Conservation (phyloP, 2,329 filamentous ascomycete species). For the Myriosclerotinia curreyana region DNA sequence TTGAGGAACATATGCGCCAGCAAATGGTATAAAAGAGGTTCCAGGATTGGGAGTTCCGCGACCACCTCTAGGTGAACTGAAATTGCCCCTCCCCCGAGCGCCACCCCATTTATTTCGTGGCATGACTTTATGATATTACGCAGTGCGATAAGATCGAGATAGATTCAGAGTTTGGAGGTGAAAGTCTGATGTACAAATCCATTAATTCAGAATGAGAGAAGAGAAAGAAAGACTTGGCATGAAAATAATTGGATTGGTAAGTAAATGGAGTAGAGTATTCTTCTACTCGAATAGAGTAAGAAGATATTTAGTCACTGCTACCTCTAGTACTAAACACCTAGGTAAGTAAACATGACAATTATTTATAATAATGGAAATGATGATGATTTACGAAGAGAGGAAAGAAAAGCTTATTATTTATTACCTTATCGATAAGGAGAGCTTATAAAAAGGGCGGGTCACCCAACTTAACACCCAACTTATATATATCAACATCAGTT, state of each 20-base stretch:
- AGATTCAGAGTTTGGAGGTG: neutral
- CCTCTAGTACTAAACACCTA: no score
- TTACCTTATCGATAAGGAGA: no score
- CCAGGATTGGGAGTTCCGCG: conserved; percentile 20
- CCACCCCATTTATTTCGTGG: conserved; percentile 28
- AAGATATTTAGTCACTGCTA: no score
- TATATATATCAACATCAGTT: no score
- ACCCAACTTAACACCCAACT: no score
- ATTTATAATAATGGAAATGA: no score
- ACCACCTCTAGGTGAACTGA: conserved; percentile 22
- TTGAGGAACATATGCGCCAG: conserved; percentile 26
- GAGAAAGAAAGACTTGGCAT: neutral
- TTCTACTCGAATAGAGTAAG: no score
- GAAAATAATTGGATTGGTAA: neutral
- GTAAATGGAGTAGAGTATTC: no score
- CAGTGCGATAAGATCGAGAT: neutral
- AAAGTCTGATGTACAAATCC: neutral
- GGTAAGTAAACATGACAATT: no score
- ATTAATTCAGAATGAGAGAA: neutral
- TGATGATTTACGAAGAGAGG: no score
- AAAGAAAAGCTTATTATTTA: no score
- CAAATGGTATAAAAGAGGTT: conserved; percentile 30
- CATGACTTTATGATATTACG: conserved; percentile 22
- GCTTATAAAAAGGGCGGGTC: no score
- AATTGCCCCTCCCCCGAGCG: conserved; percentile 24